phyloP scores from a whole-genome alignment of 2,329 filamentous ascomycete genomes.

The Fusarium brevicatenulatum region DNA sequence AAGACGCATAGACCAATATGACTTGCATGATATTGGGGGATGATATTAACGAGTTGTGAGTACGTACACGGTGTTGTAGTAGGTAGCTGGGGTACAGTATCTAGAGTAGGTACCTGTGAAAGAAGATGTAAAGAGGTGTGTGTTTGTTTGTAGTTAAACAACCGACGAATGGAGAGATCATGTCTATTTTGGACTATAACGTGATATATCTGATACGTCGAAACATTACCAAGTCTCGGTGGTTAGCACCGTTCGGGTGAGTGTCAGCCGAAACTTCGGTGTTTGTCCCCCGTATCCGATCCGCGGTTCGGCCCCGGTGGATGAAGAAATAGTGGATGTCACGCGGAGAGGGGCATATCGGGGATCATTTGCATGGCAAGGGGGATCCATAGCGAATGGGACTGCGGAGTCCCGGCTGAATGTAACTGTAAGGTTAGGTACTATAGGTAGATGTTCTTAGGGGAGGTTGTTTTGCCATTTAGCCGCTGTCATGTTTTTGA shows the following conservation, averaged over 20 bases:
- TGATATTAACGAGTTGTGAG: background rate
- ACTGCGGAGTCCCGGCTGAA: background rate
- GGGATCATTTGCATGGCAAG: background rate
- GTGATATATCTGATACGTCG: background rate
- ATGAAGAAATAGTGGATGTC: constrained; percentile 4
- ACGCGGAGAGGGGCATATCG: background rate
- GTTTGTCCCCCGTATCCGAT: constrained; percentile 15
- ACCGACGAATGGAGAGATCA: background rate
- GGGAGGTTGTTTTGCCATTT: background rate
- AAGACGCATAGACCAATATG: background rate
- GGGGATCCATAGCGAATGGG: constrained; percentile 8
- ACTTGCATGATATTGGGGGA: constrained; percentile 13
- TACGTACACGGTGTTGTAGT: background rate
- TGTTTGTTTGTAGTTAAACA: background rate
- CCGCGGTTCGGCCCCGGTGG: constrained; percentile 28
- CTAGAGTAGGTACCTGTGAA: background rate
- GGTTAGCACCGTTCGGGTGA: constrained; percentile 1
- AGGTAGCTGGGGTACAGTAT: background rate
- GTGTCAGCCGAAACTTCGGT: constrained; percentile 9
- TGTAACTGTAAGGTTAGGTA: constrained; percentile 2
- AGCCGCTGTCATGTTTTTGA: background rate
- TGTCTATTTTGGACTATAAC: background rate
- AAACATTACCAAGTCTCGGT: background rate
- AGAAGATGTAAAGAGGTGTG: background rate
- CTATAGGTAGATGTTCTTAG: background rate